Conservation (phyloP, 495 filamentous ascomycete species). For the Cercophora sp. region DNA sequence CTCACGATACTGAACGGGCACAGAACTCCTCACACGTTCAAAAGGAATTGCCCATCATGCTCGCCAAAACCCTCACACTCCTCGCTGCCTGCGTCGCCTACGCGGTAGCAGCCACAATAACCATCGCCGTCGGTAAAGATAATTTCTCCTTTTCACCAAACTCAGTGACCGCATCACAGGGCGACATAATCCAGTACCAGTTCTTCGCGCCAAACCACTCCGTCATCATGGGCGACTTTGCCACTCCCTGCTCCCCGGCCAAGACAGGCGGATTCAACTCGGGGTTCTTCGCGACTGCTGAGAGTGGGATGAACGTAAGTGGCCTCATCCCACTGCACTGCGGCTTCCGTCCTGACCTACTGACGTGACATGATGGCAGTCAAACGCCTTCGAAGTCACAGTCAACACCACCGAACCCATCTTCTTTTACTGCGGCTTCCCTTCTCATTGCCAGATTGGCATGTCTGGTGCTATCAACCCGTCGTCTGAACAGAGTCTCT, state of each 20-base stretch:
- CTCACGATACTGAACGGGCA: no score
- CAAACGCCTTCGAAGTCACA: slow-evolving; percentile 39
- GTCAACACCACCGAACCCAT: slow-evolving; percentile 49
- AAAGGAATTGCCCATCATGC: slow-evolving; percentile 8
- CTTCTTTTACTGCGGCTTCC: slow-evolving; percentile 46
- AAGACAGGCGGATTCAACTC: slow-evolving; percentile 35
- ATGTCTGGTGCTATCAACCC: slow-evolving; percentile 29
- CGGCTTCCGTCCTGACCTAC: no score
- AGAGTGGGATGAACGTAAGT: no score
- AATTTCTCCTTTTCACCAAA: slow-evolving; percentile 7
- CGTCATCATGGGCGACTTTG: slow-evolving; percentile 41
- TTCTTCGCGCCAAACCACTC: slow-evolving; percentile 39
- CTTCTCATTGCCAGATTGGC: slow-evolving; percentile 42
- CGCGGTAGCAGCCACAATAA: slow-evolving; percentile 2
- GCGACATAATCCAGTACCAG: slow-evolving; percentile 46
- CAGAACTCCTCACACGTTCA: no score
- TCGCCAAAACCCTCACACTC: slow-evolving; percentile 4
- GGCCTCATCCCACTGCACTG: no score
- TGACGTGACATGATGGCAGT: no score
- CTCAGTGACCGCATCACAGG: slow-evolving; percentile 26
- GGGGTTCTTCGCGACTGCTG: no score
- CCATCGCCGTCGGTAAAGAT: slow-evolving; percentile 9
- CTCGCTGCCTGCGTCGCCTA: slow-evolving; percentile 3
- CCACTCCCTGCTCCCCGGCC: slow-evolving; percentile 40
- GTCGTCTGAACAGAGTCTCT: slow-evolving; percentile 12